Base-by-base conservation (phyloP, 768 basidiomycete genomes). In the Tylopilus rubrobrunneus region DNA sequence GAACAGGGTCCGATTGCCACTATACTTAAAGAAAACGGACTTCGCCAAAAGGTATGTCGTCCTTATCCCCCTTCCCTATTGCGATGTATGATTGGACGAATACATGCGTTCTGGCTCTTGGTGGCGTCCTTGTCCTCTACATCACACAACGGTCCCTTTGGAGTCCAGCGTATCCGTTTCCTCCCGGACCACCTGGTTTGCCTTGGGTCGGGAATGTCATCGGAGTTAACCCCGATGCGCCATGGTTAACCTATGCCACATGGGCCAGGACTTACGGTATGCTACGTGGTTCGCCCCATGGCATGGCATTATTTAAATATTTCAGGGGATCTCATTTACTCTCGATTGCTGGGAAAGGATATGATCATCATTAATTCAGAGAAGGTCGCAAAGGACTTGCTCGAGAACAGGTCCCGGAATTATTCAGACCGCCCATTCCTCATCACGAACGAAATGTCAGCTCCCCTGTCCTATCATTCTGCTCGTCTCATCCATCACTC, bases 1-100 rank as follows among this genome's bases (percentile, higher is more conserved):
- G n/a, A n/a, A n/a, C n/a, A n/a, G n/a, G n/a, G n/a, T n/a, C n/a
- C 89, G 87, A 71, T 86, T 52, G 97, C 90, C 49, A 92, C 85
- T 8, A 76, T 87, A 36, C 87, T 25, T 25, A 25, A 25, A 25
- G 25, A 25, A 25, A 25, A 25, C 25, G 25, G 25, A 25, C 25
- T 25, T 25, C 25, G 5, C 25, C 25, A 2, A 2, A 25, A n/a
- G n/a, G n/a, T n/a, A n/a, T n/a, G n/a, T n/a, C 25, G 25, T 25
- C 25, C 25, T 25, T 25, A 25, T 25, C 25, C 25, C 25, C 25
- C n/a, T 25, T 25, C 25, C 25, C 25, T 25, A 25, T 25, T 25
- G 25, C 5, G 9, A 45, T 45, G 45, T 1, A 5, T 31, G 29
- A 33, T 29, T 45, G 29, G 45, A 19, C 45, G 19, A 21, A 10